Percentiles rank a stretch among this genome's conserved stretches.
These are phyloP conservation scores for Fulvia fulva DNA, from an alignment of 2,329 filamentous ascomycete genomes.

Conservation along the genomic window DNA sequence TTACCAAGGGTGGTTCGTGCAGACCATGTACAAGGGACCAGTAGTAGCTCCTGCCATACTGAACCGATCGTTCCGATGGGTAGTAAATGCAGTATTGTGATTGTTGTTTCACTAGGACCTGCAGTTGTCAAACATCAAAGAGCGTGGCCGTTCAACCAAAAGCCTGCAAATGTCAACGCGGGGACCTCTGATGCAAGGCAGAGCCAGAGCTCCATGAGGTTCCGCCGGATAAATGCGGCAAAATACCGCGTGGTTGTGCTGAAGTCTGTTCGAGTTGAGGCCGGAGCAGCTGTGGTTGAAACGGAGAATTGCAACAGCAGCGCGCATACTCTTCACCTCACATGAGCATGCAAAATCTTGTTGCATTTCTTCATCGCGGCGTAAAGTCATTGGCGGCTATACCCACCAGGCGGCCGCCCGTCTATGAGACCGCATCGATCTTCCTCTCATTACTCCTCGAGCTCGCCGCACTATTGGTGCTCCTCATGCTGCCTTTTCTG, in stretches of 20 bases:
- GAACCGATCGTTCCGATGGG: neutral
- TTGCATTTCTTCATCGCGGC: neutral
- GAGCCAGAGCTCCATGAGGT: neutral
- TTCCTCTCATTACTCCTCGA: neutral
- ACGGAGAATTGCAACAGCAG: neutral
- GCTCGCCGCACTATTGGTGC: constrained; percentile 4
- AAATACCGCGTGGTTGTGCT: neutral
- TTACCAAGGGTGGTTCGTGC: neutral
- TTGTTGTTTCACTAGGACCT: no score
- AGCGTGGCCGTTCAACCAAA: neutral
- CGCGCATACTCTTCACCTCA: no score
- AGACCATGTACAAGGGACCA: constrained; percentile 17
- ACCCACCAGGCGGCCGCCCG: neutral
- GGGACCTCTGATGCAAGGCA: neutral
- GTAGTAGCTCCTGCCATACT: constrained; percentile 5
- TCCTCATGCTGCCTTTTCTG: constrained; percentile 17
- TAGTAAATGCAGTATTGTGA: neutral
- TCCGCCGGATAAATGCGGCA: constrained; percentile 3
- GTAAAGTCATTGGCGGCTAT: neutral
- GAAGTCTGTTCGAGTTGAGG: neutral
- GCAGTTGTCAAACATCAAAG: neutral
- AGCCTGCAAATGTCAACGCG: neutral
- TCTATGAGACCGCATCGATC: neutral
- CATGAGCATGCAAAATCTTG: neutral
- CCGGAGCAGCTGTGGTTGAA: neutral